A percentile compares a stretch with the other conserved stretches of the same genome.
phyloP scores from a whole-genome alignment of 768 basidiomycete genomes.

The Amanita thiersii region DNA sequence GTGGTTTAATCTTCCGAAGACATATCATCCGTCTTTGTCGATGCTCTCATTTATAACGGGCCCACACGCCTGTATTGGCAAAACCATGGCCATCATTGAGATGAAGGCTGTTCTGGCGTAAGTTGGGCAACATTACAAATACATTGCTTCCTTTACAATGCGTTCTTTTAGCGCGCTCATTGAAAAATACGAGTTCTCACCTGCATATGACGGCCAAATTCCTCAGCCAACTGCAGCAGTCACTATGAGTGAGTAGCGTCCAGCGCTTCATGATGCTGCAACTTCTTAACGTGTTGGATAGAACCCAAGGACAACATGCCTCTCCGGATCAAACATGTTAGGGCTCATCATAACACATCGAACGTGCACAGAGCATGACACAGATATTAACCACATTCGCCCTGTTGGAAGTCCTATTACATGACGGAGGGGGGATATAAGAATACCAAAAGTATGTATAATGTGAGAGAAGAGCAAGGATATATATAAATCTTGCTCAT shows the following conservation, averaged over 20 bases:
- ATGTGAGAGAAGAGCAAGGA: too few relatives aligned
- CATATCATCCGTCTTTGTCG: conserved; percentile 27
- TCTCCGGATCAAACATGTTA: conserved; percentile 20
- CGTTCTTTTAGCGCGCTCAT: conserved; percentile 22
- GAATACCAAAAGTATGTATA: too few relatives aligned
- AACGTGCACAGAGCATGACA: too few relatives aligned
- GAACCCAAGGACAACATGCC: conserved; percentile 31
- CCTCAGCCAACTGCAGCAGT: conserved; percentile 29
- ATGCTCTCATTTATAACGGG: conserved; percentile 35
- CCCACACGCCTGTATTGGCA: conserved; percentile 39
- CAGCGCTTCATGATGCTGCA: neutral
- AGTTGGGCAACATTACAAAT: conserved; percentile 10
- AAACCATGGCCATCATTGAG: conserved; percentile 38
- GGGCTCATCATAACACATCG: neutral
- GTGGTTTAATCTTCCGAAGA: conserved; percentile 32
- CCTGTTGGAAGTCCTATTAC: too few relatives aligned
- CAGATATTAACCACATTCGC: too few relatives aligned
- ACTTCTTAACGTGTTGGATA: conserved; percentile 6
- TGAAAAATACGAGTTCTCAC: conserved; percentile 32
- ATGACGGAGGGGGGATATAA: too few relatives aligned
- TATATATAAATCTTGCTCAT: too few relatives aligned
- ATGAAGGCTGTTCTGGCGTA: conserved; percentile 38
- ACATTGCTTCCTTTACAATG: neutral
- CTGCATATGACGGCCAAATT: conserved; percentile 29
- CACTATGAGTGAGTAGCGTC: conserved; percentile 33